Conservation (phyloP, 345 rosid genomes). For the Eucalyptus regnans region DNA sequence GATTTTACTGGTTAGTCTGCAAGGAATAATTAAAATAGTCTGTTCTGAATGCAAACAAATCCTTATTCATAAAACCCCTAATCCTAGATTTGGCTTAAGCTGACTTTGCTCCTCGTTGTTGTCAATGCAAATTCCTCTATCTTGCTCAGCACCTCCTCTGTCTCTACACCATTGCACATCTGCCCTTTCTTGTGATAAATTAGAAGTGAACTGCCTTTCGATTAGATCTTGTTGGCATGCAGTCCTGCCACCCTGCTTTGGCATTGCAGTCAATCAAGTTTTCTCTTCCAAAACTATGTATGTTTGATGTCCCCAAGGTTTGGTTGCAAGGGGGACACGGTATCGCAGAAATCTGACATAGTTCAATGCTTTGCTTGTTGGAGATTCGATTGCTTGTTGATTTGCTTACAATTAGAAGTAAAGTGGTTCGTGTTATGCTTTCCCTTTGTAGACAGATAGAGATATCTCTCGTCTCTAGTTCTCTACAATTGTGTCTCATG, state of each 20-base stretch:
- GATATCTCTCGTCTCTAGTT: background rate
- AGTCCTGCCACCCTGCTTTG: background rate
- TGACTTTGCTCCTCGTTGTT: background rate
- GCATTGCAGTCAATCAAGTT: background rate
- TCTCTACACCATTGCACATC: background rate
- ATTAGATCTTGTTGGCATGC: background rate
- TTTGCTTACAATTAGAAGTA: background rate
- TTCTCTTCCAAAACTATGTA: background rate
- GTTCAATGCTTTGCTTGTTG: background rate
- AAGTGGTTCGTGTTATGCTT: background rate
- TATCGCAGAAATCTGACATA: background rate
- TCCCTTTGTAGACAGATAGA: background rate
- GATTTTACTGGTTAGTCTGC: background rate
- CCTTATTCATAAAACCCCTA: background rate
- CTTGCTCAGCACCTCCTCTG: background rate
- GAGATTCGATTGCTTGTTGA: background rate
- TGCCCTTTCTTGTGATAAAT: background rate
- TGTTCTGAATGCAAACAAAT: background rate
- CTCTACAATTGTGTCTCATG: background rate
- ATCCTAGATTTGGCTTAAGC: background rate
- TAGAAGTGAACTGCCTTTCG: background rate
- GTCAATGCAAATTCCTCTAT: background rate
- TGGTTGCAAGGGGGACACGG: background rate
- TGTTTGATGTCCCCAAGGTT: background rate
- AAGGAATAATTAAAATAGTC: background rate